phyloP scores from a whole-genome alignment of 2,329 filamentous ascomycete genomes.

The Talaromyces albobiverticillius region DNA sequence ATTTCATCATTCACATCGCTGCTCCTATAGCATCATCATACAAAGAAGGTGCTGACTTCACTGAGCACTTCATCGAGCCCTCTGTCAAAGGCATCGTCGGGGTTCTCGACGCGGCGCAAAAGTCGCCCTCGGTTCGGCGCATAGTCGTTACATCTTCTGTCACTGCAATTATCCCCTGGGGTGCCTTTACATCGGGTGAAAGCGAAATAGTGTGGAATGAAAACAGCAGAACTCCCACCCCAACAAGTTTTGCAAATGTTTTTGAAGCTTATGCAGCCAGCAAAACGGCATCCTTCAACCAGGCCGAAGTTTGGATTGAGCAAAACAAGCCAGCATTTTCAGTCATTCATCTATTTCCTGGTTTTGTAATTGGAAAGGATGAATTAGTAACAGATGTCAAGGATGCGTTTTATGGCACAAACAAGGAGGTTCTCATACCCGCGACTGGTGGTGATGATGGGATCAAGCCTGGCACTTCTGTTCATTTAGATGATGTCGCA shows the following conservation, averaged over 20 bases:
- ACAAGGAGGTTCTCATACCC: not conserved
- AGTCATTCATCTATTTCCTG: not conserved
- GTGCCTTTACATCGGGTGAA: not conserved
- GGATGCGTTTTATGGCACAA: not conserved
- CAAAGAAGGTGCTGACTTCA: constrained; percentile 7
- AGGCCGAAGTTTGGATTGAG: constrained; percentile 33
- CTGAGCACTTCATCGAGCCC: constrained; percentile 28
- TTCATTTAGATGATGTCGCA: constrained; percentile 41
- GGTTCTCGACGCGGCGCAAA: constrained; percentile 17
- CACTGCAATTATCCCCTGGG: constrained; percentile 7
- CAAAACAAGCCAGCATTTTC: constrained; percentile 29
- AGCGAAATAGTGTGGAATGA: not conserved
- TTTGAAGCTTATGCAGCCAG: constrained; percentile 36
- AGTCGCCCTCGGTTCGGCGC: constrained; percentile 17
- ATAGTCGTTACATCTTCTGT: constrained; percentile 20
- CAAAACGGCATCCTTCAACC: constrained; percentile 34
- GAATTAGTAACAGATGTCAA: not conserved
- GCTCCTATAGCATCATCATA: constrained; percentile 17
- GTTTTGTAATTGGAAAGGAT: not conserved
- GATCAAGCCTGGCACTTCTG: constrained; percentile 34
- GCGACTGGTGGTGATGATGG: constrained; percentile 16
- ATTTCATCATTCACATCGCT: constrained; percentile 36
- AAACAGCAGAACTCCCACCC: constrained; percentile 17
- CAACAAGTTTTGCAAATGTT: constrained; percentile 27
- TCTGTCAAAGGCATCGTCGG: constrained; percentile 19